Evolutionary conservation across 352 stramenopile species (phyloP), one percentile per base, ranked within the genome.

Genomic region (Globisporangium paroecandrum): DNA sequence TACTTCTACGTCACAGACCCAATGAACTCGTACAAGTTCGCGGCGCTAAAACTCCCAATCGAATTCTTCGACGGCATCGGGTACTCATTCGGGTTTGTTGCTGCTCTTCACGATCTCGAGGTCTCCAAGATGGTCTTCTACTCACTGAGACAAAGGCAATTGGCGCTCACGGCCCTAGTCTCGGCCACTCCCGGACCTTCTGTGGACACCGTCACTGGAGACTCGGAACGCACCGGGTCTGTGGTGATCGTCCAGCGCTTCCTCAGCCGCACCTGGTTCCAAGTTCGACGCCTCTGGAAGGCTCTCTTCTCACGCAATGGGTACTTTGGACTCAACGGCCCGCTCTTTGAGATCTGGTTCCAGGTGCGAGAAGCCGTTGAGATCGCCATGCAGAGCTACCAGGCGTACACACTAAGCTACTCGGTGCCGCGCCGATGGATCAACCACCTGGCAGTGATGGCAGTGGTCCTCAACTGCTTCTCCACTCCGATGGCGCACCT

Each of bases 341-440:
- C 64, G 54, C 63, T 57, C 25, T 69, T 73, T 10, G 68, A 18
- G 68, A 18, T 54, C 25, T 29, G 15, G 20, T 72, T 72, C 46
- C 12, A 36, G 13, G 3, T 62, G 3, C 71, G 68, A 22, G 68
- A 77, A 46, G 62, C 24, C 1, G 20, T 55, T 0, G 71, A 77
- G 61, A 69, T 77, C 38, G 4, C 56, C 0, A 41, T 70, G 49
- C 71, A 77, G 54, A 72, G 64, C 8, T 77, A 77, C 61, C 71
- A 77, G 34, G 67, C 64, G 18, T 68, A 65, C 55, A 15, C 55
- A 3, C 47, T 77, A 6, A 77, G 71, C 24, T 27, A 22, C n/a
- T 66, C 54, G 1, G 62, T 76, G n/a, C 34, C 70, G 2, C 25
- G 53, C 9, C 27, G 54, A 32, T 77, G 67, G 71, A 69, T 77